A percentile compares a stretch with the other conserved stretches of the same genome.
Evolutionary conservation across 768 basidiomycete species (phyloP).

Genomic region (Mycena galericulata): DNA sequence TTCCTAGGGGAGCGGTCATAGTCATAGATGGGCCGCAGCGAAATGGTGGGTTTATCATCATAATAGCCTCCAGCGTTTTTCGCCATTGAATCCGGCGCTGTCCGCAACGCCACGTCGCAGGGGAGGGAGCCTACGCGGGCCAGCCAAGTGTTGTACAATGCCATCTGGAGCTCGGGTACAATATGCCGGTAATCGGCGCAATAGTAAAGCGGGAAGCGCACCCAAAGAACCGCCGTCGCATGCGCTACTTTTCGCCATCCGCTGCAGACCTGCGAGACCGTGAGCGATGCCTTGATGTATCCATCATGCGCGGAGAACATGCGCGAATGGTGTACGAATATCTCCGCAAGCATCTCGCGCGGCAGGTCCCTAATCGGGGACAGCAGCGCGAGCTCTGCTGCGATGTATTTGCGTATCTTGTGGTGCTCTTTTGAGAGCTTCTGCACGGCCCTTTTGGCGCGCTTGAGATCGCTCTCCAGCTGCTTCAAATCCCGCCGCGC

Average conservation of each 20-base stretch:
- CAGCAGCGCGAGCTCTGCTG: slow-evolving; percentile 16
- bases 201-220: slow-evolving; percentile 19
- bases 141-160: neutral
- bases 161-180: neutral
- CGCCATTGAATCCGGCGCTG: neutral
- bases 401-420: neutral
- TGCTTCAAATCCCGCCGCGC: neutral
- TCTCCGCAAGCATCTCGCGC: slow-evolving; percentile 4
- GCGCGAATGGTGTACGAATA: slow-evolving; percentile 1
- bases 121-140: slow-evolving; percentile 1
- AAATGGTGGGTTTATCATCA: neutral
- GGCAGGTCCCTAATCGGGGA: slow-evolving; percentile 12
- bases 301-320: neutral
- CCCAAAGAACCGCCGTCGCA: slow-evolving; percentile 13
- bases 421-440: neutral
- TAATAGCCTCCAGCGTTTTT: neutral
- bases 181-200: no score
- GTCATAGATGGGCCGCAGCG: neutral
- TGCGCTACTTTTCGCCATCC: slow-evolving; percentile 9
- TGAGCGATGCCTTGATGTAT: slow-evolving; percentile 10
- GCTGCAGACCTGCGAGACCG: slow-evolving; percentile 5
- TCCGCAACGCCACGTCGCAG: slow-evolving; percentile 12
- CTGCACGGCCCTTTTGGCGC: neutral
- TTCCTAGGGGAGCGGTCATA: neutral
- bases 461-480: neutral